phyloP scores from a whole-genome alignment of 208 protist genomes.

The Wallacemonas rigidus region DNA sequence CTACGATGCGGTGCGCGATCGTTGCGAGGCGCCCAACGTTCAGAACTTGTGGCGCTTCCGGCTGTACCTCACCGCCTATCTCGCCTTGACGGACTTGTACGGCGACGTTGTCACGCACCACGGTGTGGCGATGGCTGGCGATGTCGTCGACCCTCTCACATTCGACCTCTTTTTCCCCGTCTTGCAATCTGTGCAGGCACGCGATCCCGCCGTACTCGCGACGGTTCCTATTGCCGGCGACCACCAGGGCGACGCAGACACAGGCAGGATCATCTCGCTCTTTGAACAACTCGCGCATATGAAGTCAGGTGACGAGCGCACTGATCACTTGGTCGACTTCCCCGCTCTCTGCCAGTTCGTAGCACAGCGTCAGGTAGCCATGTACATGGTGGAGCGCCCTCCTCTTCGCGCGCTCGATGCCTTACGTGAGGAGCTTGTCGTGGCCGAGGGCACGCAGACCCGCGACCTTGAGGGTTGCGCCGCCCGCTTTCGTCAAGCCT shows the following conservation, averaged over 20 bases:
- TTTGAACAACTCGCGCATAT: constrained; percentile 10
- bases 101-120: constrained; percentile 28
- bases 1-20: not conserved
- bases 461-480: constrained; percentile 3
- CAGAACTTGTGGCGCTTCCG: constrained; percentile 21
- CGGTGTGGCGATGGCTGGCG: not conserved
- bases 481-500: not conserved
- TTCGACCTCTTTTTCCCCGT: constrained; percentile 26
- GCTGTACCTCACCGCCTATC: constrained; percentile 31
- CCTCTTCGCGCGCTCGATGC: constrained; percentile 8
- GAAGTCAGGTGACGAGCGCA: constrained; percentile 4
- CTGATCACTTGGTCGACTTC: constrained; percentile 3
- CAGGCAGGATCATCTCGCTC: constrained; percentile 4
- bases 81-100: constrained; percentile 38
- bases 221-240: not conserved
- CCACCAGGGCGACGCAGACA: constrained; percentile 3
- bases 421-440: not conserved
- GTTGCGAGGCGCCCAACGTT: constrained; percentile 17
- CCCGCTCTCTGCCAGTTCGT: constrained; percentile 17
- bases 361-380: not conserved
- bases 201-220: not conserved
- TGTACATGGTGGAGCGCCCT: not conserved
- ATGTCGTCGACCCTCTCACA: constrained; percentile 8
- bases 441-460: not conserved
- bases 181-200: not conserved